Evolutionary conservation across 192 early-diverging fungal genomes (phyloP).

Genomic region (Kappamyces sp.): DNA sequence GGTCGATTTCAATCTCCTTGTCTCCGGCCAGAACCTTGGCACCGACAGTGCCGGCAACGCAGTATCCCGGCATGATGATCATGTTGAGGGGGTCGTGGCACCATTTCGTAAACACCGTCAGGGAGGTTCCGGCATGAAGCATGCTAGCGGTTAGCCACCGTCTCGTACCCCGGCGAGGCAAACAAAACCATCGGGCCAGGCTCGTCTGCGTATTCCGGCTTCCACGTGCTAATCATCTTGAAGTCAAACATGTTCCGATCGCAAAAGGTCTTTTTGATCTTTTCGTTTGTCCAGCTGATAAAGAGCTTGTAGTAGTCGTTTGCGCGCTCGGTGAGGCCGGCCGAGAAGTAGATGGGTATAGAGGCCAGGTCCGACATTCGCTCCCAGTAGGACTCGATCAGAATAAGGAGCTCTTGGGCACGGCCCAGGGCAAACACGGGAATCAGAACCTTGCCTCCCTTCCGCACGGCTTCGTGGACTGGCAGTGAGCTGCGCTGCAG

Average conservation of each 20-base stretch:
- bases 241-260: slow-evolving; percentile 95
- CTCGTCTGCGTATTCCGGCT: slow-evolving; percentile 57
- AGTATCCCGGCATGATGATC: slow-evolving; percentile 97
- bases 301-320: slow-evolving; percentile 96
- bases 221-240: slow-evolving; percentile 84
- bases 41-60: slow-evolving; percentile 93
- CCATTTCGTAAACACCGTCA: slow-evolving; percentile 96
- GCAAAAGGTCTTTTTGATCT: slow-evolving; percentile 88
- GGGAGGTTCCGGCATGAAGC: slow-evolving; percentile 91
- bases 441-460: slow-evolving; percentile 85
- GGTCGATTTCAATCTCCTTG: slow-evolving; percentile 79
- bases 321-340: slow-evolving; percentile 87
- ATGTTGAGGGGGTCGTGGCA: slow-evolving; percentile 87
- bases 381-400: slow-evolving; percentile 94
- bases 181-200: slow-evolving; percentile 92
- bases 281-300: slow-evolving; percentile 98
- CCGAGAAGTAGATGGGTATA: slow-evolving; percentile 92
- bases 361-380: slow-evolving; percentile 74
- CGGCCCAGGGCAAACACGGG: slow-evolving; percentile 97
- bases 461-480: slow-evolving; percentile 71
- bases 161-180: slow-evolving; percentile 66
- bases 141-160: slow-evolving; percentile 44
- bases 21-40: slow-evolving; percentile 86
- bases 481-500: slow-evolving; percentile 22
- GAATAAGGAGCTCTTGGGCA: slow-evolving; percentile 94